phyloP scores from a whole-genome alignment of 2,329 filamentous ascomycete species.

The Cladophialophora bantiana region DNA sequence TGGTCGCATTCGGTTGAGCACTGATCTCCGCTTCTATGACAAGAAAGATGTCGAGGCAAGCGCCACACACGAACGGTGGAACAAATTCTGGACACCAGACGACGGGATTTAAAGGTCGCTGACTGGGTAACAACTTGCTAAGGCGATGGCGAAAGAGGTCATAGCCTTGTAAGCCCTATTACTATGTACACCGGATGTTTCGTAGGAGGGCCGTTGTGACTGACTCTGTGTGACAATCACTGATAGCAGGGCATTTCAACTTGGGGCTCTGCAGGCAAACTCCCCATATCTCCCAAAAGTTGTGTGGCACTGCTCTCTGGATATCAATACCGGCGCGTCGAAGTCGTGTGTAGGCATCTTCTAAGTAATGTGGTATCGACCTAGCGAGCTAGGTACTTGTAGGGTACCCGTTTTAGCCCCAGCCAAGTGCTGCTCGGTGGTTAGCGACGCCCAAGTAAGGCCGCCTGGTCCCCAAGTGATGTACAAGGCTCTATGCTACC shows the following conservation, averaged over 20 bases:
- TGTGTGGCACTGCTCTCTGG: not conserved
- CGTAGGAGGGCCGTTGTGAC: not conserved
- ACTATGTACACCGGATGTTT: not conserved
- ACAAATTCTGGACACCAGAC: constrained; percentile 48
- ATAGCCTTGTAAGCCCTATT: not conserved
- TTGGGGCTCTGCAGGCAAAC: not conserved
- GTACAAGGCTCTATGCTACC: too few relatives aligned
- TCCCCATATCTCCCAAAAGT: not conserved
- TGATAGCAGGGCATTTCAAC: not conserved
- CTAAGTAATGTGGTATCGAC: not conserved
- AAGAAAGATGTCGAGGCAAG: constrained; percentile 43
- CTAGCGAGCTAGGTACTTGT: too few relatives aligned
- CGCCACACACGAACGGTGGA: constrained; percentile 47
- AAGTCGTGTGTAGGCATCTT: not conserved
- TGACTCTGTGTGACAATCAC: not conserved
- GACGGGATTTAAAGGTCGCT: constrained; percentile 43
- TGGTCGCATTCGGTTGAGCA: constrained; percentile 50
- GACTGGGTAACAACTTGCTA: not conserved
- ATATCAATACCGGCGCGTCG: not conserved
- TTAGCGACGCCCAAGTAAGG: too few relatives aligned
- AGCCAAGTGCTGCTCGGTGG: too few relatives aligned
- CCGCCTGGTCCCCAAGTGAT: too few relatives aligned
- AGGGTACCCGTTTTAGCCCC: too few relatives aligned
- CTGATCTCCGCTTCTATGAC: constrained; percentile 52
- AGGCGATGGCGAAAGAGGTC: not conserved